Evolutionary conservation across 257 asterid genomes (phyloP).

Genomic region (Sherardia arvensis): DNA sequence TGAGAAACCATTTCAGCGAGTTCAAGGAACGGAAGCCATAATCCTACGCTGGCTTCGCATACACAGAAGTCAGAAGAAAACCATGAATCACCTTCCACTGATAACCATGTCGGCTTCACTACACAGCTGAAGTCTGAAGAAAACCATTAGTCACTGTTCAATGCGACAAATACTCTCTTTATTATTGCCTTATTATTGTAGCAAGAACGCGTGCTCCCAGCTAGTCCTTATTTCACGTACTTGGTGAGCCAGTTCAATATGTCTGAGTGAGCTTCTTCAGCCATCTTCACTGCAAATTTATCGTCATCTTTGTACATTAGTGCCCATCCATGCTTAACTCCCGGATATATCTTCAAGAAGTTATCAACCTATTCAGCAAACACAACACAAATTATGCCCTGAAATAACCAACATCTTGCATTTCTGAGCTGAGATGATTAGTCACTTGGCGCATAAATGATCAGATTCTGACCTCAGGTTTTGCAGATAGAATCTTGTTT

Average conservation of each 20-base stretch:
- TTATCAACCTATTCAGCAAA: slow-evolving; percentile 36
- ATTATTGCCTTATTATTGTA: background rate
- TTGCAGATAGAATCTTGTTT: slow-evolving; percentile 27
- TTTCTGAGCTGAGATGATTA: background rate
- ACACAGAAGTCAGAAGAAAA: too few relatives aligned
- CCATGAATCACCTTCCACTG: too few relatives aligned
- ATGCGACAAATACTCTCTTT: background rate
- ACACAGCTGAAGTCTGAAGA: too few relatives aligned
- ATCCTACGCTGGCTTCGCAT: too few relatives aligned
- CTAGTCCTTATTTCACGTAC: slow-evolving; percentile 9
- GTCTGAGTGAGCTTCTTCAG: slow-evolving; percentile 51
- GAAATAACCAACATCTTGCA: background rate
- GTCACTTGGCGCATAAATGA: background rate
- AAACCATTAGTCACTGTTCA: too few relatives aligned
- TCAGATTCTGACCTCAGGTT: slow-evolving; percentile 26
- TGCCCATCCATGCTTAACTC: slow-evolving; percentile 59
- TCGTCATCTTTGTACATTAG: slow-evolving; percentile 36
- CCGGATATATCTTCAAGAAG: slow-evolving; percentile 53
- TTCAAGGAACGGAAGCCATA: too few relatives aligned
- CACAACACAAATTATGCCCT: background rate
- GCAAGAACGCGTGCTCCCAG: background rate
- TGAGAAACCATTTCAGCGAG: too few relatives aligned
- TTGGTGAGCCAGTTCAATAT: slow-evolving; percentile 47
- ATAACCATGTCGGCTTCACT: too few relatives aligned
- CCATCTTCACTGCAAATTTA: slow-evolving; percentile 37